phyloP scores from a whole-genome alignment of 495 filamentous ascomycete species.

The Terfezia claveryi region DNA sequence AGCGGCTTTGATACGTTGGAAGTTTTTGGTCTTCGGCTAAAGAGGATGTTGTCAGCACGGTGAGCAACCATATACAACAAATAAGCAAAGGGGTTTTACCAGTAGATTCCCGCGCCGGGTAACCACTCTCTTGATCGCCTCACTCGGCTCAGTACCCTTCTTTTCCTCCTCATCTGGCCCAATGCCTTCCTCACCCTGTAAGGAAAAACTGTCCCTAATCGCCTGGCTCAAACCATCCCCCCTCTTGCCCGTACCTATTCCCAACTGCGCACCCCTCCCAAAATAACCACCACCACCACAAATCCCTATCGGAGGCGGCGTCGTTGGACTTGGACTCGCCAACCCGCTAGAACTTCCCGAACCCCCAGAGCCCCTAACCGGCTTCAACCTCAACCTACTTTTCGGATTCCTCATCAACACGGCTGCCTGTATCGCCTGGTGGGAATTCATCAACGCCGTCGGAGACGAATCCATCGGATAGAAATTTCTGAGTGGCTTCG shows the following conservation, averaged over 20 bases:
- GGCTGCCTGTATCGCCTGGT: not conserved
- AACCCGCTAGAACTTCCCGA: slow-evolving; percentile 6
- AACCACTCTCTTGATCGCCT: slow-evolving; percentile 41
- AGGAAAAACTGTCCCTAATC: slow-evolving; percentile 11
- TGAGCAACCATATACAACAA: not conserved
- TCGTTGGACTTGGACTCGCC: slow-evolving; percentile 8
- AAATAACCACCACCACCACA: slow-evolving; percentile 11
- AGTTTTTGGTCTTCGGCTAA: slow-evolving; percentile 82
- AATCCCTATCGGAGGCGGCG: slow-evolving; percentile 6
- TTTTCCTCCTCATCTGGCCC: slow-evolving; percentile 19
- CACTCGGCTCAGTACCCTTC: slow-evolving; percentile 33
- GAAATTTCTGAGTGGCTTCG: not conserved
- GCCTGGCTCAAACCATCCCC: slow-evolving; percentile 12
- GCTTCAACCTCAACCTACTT: slow-evolving; percentile 4
- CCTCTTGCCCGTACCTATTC: slow-evolving; percentile 2
- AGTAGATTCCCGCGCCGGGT: slow-evolving; percentile 73
- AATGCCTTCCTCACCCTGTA: not conserved
- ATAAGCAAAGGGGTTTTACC: slow-evolving; percentile 28
- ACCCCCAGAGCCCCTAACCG: slow-evolving; percentile 9
- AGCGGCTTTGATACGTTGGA: slow-evolving; percentile 76
- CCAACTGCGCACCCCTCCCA: slow-evolving; percentile 1
- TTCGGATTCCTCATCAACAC: not conserved
- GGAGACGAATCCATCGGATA: slow-evolving; percentile 11
- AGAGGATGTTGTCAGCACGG: not conserved
- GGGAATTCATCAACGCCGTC: slow-evolving; percentile 17